Evolutionary conservation across 2,329 filamentous ascomycete species (phyloP).

Genomic region (Colletotrichum caudatum): DNA sequence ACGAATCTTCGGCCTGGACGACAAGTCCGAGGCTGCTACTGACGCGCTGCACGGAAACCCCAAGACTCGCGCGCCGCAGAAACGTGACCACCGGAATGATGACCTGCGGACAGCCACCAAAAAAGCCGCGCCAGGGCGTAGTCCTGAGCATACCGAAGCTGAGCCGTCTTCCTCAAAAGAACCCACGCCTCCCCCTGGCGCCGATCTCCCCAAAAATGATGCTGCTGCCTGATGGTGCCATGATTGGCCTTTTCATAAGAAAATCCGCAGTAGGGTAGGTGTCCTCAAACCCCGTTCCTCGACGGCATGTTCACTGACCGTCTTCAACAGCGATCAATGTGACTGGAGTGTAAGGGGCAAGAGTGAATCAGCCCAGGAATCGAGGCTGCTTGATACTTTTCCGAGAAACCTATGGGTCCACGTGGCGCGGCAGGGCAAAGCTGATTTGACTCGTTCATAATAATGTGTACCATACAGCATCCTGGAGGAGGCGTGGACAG

Average conservation of each 20-base stretch:
- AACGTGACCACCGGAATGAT: neutral
- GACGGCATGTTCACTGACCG: neutral
- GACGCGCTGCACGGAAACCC: neutral
- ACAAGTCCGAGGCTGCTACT: neutral
- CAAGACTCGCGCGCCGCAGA: neutral
- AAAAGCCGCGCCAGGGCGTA: neutral
- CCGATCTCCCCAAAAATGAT: neutral
- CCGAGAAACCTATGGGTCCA: neutral
- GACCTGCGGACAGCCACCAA: neutral
- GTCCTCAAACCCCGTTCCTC: neutral
- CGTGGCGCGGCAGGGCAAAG: neutral
- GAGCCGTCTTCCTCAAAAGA: neutral
- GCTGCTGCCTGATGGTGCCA: neutral
- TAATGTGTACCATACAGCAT: neutral
- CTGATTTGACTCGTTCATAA: neutral
- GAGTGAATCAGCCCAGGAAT: neutral
- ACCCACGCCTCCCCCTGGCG: neutral
- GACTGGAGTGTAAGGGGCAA: too few relatives aligned
- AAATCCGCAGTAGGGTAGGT: neutral
- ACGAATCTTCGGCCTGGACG: slow-evolving; percentile 4
- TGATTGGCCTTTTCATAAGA: too few relatives aligned
- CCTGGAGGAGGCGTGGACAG: neutral
- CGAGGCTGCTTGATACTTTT: neutral
- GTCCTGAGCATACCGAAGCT: neutral
- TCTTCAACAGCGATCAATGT: neutral